Conservation (phyloP, 192 early-diverging fungal genomes). For the Backusella morwellensis region DNA sequence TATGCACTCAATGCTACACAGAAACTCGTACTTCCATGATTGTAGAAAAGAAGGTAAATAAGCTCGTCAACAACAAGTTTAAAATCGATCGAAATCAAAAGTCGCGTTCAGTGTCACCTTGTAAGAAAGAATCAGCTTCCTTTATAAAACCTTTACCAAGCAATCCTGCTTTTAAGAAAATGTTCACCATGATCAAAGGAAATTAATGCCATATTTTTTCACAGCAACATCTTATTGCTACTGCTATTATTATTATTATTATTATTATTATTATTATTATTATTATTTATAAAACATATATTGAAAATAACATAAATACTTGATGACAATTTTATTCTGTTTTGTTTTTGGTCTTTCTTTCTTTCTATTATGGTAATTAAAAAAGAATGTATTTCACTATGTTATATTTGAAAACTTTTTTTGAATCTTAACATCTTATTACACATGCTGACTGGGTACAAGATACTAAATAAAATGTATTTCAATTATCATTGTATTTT, state of each 20-base stretch:
- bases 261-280: no score
- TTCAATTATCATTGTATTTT: not conserved
- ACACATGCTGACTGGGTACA: no score
- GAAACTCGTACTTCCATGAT: constrained; percentile 19
- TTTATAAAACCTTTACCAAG: not conserved
- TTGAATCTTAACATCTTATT: no score
- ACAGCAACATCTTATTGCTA: not conserved
- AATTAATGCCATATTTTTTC: not conserved
- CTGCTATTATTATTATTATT: no score
- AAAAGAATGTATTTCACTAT: no score
- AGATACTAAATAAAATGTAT: no score
- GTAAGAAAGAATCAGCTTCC: not conserved
- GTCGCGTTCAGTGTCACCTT: not conserved
- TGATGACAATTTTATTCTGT: no score
- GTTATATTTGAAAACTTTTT: no score
- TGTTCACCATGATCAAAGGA: not conserved
- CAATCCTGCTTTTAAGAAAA: not conserved
- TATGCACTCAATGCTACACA: constrained; percentile 24
- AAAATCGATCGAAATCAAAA: not conserved
- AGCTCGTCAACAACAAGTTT: not conserved
- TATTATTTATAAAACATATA: no score
- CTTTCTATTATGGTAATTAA: no score
- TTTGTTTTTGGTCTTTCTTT: no score
- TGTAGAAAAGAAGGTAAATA: constrained; percentile 28
- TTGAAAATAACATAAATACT: no score